Evolutionary conservation across 2,329 filamentous ascomycete species (phyloP).

Genomic region (Hypoxylon sp.): DNA sequence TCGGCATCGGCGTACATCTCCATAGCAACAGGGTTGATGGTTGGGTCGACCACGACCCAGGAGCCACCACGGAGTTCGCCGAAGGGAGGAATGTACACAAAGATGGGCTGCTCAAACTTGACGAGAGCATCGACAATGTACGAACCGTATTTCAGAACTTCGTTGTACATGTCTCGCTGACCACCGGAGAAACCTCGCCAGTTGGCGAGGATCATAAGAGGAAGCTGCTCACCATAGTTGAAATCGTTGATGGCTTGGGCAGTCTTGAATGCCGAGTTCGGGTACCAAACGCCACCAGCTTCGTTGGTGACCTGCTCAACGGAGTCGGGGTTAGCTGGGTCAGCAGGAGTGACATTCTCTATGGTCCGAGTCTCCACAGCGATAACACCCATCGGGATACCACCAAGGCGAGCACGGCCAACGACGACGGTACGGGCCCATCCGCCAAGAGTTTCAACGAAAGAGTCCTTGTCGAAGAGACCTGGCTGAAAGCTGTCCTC

Average conservation of each 20-base stretch:
- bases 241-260: slow-evolving; percentile 99
- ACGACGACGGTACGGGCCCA: slow-evolving; percentile 98
- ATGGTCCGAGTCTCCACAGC: slow-evolving; percentile 95
- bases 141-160: slow-evolving; percentile 98
- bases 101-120: slow-evolving; percentile 98
- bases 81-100: slow-evolving; percentile 97
- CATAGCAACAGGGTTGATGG: slow-evolving; percentile 96
- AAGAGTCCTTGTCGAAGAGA: slow-evolving; percentile 96
- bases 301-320: slow-evolving; percentile 96
- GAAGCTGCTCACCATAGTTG: slow-evolving; percentile 98
- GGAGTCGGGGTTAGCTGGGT: slow-evolving; percentile 97
- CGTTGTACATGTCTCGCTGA: slow-evolving; percentile 99
- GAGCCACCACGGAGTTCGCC: slow-evolving; percentile 98
- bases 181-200: slow-evolving; percentile 99
- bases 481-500: slow-evolving; percentile 89
- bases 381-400: slow-evolving; percentile 98
- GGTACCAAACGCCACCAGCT: slow-evolving; percentile 99
- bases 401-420: slow-evolving; percentile 94
- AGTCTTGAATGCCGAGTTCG: slow-evolving; percentile 99
- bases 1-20: slow-evolving; percentile 99
- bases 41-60: slow-evolving; percentile 99
- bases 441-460: slow-evolving; percentile 94
- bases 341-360: slow-evolving; percentile 96
- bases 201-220: slow-evolving; percentile 99
- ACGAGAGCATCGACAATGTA: slow-evolving; percentile 99